Conservation (phyloP, 805 yeast species). For the Saccharomycopsis malanga region DNA sequence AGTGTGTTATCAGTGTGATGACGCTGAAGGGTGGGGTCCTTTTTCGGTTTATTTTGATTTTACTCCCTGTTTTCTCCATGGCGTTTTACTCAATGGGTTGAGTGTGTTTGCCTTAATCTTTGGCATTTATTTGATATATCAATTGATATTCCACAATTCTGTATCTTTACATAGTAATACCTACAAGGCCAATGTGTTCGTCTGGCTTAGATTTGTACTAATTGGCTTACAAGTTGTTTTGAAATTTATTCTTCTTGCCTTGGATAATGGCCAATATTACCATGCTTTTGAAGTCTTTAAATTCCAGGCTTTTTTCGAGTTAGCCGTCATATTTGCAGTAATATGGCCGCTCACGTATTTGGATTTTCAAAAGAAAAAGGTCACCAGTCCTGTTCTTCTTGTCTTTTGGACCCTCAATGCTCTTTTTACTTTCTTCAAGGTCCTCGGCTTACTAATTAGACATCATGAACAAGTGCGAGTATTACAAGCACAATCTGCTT, state of each 20-base stretch:
- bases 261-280: constrained; percentile 23
- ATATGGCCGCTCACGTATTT: constrained; percentile 55
- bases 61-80: constrained; percentile 55
- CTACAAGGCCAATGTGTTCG: constrained; percentile 33
- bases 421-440: constrained; percentile 40
- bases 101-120: constrained; percentile 37
- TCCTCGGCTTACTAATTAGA: constrained; percentile 35
- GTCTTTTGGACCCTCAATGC: constrained; percentile 66
- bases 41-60: constrained; percentile 44
- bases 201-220: constrained; percentile 28
- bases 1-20: too few species aligned
- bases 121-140: constrained; percentile 35
- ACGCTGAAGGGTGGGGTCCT: constrained; percentile 38
- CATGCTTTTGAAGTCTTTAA: constrained; percentile 23
- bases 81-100: constrained; percentile 37
- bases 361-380: constrained; percentile 59
- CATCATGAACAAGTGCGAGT: constrained; percentile 27
- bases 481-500: constrained; percentile 23
- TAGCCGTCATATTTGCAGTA: constrained; percentile 38
- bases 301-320: constrained; percentile 33
- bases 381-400: constrained; percentile 62
- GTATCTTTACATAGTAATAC: constrained; percentile 23
- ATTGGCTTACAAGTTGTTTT: constrained; percentile 29
- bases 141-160: constrained; percentile 18
- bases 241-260: constrained; percentile 25